Base-by-base conservation (phyloP, 2,329 filamentous ascomycete species). In the Trichothecium sympodiale region DNA sequence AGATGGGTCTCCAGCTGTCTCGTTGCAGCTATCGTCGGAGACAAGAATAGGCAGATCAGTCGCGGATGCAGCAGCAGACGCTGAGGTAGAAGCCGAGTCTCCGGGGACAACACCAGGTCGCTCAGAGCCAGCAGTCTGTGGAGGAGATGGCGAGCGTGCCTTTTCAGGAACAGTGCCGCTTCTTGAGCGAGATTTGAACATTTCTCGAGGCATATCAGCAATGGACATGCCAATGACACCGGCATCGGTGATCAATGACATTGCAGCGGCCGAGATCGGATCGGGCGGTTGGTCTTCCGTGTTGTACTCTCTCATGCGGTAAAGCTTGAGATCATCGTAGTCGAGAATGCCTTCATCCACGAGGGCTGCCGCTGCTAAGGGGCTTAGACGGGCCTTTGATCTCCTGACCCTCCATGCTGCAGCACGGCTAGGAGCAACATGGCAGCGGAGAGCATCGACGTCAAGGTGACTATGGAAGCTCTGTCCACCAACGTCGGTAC, bases 171-270 rank as follows among this genome's bases (percentile, higher is more conserved):
- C 45, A 20, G 46, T 52, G 12, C 37, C 38, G 16, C 46, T 46
- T 31, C 46, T 23, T 8, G 31, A 46, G 8, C 50, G 48, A 13
- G 48, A 50, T 33, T 64, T 69, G 53, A 76, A 73, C 5, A 77
- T 54, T 39, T 75, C 69, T 14, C 69, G 59, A 3, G 75, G 75
- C 45, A 80, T 71, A 49, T 94, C 86, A 1, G 83, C 83, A 29
- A 94, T 69, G 1, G 85, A 84, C 71, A 93, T 82, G 48, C 83
- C 74, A 38, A 95, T 79, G 28, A 74, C 81, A 17, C 81, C 78
- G 32, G 91, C 65, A n/a, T 88, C 89, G 5, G 83, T 82, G n/a
- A 94, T 64, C 1, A 95, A 59, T 0, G 87, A 84, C 31, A 77
- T 74, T 1, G 85, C 78, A 13, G 77, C 83, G 15, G 84, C 85